phyloP scores from a whole-genome alignment of 1,284 basidiomycete species.

The Irpex rosettiformis region DNA sequence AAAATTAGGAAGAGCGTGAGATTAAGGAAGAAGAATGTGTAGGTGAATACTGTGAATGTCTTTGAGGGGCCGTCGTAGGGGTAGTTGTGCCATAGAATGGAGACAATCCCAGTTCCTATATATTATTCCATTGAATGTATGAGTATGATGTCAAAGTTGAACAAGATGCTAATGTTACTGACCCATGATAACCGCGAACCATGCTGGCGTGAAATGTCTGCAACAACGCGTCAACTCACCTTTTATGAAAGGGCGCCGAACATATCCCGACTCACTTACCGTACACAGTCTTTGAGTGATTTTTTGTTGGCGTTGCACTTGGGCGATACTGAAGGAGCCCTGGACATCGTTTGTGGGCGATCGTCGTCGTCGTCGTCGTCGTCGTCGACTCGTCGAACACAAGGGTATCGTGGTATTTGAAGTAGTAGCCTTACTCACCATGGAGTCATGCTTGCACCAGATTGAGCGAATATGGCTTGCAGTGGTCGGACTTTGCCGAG shows the following conservation, averaged over 20 bases:
- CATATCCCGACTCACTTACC: not conserved
- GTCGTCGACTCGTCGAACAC: not conserved
- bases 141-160: not conserved
- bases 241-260: not conserved
- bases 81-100: slow-evolving; percentile 35
- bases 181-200: slow-evolving; percentile 39
- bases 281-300: slow-evolving; percentile 11
- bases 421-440: not conserved
- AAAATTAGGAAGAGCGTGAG: slow-evolving; percentile 49
- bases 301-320: no score
- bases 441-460: not conserved
- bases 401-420: no score
- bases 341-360: not conserved
- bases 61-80: slow-evolving; percentile 31
- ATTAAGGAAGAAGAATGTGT: slow-evolving; percentile 52
- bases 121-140: not conserved
- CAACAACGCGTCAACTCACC: not conserved
- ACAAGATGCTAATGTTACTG: slow-evolving; percentile 21
- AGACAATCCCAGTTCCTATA: slow-evolving; percentile 31
- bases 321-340: not conserved
- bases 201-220: slow-evolving; percentile 46
- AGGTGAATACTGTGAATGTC: slow-evolving; percentile 30
- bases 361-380: not conserved
- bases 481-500: not conserved
- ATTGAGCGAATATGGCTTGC: not conserved